Evolutionary conservation across 345 rosid genomes (phyloP).

Genomic region (Dipteronia dyeriana): DNA sequence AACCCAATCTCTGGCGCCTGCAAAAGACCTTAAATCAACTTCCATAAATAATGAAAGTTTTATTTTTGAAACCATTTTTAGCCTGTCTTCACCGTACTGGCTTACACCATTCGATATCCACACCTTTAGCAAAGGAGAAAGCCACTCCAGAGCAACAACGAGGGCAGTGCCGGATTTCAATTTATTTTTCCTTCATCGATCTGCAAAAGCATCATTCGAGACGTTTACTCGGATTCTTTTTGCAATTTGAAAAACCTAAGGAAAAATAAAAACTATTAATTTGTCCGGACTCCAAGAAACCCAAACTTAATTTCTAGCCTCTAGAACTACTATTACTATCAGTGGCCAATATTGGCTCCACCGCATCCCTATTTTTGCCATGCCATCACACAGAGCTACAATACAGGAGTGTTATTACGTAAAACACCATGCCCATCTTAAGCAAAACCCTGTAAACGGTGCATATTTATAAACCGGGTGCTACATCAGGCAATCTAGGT

Average conservation of each 20-base stretch:
- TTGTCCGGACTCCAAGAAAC: background rate
- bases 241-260: background rate
- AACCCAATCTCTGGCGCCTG: constrained; percentile 78
- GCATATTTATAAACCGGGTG: background rate
- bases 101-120: constrained; percentile 85
- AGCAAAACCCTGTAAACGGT: background rate
- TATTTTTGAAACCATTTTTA: background rate
- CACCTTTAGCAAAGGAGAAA: constrained; percentile 92
- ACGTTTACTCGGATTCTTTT: background rate
- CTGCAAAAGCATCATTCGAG: constrained; percentile 40
- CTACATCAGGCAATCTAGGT: background rate
- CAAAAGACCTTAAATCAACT: constrained; percentile 17
- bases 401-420: background rate
- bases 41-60: background rate
- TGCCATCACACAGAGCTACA: background rate
- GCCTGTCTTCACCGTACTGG: constrained; percentile 41
- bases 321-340: background rate
- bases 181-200: constrained; percentile 74
- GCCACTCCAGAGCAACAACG: constrained; percentile 88
- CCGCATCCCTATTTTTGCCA: background rate
- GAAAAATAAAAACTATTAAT: too few relatives aligned
- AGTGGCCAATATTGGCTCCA: background rate
- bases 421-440: background rate
- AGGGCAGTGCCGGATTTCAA: constrained; percentile 74
- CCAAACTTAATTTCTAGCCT: background rate